phyloP scores from a whole-genome alignment of 2,329 filamentous ascomycete genomes.

The Cordyceps tenuipes region DNA sequence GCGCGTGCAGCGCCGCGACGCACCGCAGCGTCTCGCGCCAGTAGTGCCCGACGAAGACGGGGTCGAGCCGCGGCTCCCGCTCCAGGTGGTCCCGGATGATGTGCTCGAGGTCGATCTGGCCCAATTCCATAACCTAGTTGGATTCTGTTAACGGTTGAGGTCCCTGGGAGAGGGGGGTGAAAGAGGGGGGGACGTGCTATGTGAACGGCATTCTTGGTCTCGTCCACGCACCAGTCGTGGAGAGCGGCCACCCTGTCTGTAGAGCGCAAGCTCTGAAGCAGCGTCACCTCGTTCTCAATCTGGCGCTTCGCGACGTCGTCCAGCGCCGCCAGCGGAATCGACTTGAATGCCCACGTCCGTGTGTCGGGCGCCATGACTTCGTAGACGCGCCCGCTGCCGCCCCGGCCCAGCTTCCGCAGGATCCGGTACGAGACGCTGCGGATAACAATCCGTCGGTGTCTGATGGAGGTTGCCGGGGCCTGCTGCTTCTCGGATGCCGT shows the following conservation, averaged over 20 bases:
- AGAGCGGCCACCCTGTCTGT: not conserved
- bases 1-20: slow-evolving; percentile 68
- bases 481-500: not conserved
- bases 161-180: too few relatives aligned
- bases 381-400: slow-evolving; percentile 1
- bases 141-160: too few relatives aligned
- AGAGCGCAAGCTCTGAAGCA: not conserved
- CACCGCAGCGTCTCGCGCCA: slow-evolving; percentile 98
- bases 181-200: not conserved
- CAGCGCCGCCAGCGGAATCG: not conserved
- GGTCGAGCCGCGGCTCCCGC: not conserved
- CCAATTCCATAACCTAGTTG: not conserved
- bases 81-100: not conserved
- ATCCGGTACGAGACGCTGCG: not conserved
- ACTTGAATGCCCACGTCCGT: not conserved
- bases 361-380: not conserved
- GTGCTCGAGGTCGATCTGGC: not conserved
- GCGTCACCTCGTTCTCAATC: not conserved
- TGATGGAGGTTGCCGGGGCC: not conserved
- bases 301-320: not conserved
- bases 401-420: not conserved
- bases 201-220: not conserved
- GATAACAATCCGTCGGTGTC: not conserved
- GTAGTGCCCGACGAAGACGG: slow-evolving; percentile 49
- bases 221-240: not conserved